Conservation (phyloP, 2,329 filamentous ascomycete species). For the Ceratocystis papillata region DNA sequence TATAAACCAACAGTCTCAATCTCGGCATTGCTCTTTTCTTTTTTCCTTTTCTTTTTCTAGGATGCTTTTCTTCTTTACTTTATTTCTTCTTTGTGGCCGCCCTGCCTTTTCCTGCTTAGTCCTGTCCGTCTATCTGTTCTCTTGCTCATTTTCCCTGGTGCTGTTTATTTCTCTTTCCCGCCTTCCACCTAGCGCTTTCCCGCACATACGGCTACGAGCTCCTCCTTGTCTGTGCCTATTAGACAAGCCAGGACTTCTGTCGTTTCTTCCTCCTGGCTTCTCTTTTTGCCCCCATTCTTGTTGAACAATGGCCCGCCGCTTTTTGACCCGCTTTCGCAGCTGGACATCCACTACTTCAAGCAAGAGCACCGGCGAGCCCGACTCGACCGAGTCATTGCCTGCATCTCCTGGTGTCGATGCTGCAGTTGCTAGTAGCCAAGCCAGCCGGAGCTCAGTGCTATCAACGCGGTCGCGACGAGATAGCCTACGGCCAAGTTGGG, state of each 20-base stretch:
- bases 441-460: neutral
- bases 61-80: neutral
- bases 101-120: neutral
- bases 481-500: conserved; percentile 7
- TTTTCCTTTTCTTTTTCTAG: conserved; percentile 10
- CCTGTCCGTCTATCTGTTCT: neutral
- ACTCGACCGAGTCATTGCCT: conserved; percentile 2
- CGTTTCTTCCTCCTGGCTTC: too few species aligned
- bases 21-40: neutral
- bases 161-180: conserved; percentile 15
- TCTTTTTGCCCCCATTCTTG: neutral
- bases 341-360: conserved; percentile 17
- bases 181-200: neutral
- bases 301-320: conserved; percentile 12
- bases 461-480: conserved; percentile 2
- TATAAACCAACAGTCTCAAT: conserved; percentile 10
- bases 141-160: neutral
- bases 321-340: conserved; percentile 17
- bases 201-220: neutral
- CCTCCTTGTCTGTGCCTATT: neutral
- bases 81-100: neutral
- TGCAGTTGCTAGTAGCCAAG: conserved; percentile 9
- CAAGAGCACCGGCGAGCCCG: conserved; percentile 12
- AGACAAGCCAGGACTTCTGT: neutral
- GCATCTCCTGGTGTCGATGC: neutral